Evolutionary conservation across 768 basidiomycete species (phyloP), one percentile per base, ranked within the genome.

Genomic region (Thelephora ganbajun): DNA sequence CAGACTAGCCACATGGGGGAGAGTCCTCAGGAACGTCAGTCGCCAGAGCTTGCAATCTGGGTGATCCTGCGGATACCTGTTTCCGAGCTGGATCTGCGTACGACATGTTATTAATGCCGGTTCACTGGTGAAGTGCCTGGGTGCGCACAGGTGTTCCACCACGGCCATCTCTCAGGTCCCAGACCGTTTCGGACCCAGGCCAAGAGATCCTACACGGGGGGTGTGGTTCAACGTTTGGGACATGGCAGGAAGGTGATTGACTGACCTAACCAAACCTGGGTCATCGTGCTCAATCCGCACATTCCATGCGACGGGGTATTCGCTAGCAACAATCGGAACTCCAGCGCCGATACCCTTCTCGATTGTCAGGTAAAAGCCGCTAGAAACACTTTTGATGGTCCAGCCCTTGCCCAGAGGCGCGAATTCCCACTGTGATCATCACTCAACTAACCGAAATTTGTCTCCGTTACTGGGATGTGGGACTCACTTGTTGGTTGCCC

Each of bases 251-350:
- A n/a, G 12, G 22, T 14, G 39, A 14, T 14, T 11, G 5, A 16
- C 39, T 4, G 11, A 41, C 39, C 39, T 41, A 16, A 41, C 39
- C 16, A 41, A 22, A 16, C 39, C 39, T 16, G 12, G 18, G 39
- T 53, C 48, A 33, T 52, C 49, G 5, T 23, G 44, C 35, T 57
- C 54, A 26, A 55, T 50, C 22, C 51, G 41, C 30, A 54, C 48
- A 30, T 42, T 45, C 59, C 59, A 61, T 39, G 50, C 52, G 14
- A 54, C 54, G 3, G 60, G 60, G 46, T 52, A 61, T 3, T 53
- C 46, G 48, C 56, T 58, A 3, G 56, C 57, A 18, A 57, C 51
- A 30, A 61, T 35, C 6, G 49, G 43, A 13, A 47, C 48, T 11
- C 51, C 48, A 2, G 56, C 51, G 14, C 44, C 30, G 7, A 55